phyloP scores from a whole-genome alignment of 352 stramenopile genomes.

The Aphanomyces stellatus region DNA sequence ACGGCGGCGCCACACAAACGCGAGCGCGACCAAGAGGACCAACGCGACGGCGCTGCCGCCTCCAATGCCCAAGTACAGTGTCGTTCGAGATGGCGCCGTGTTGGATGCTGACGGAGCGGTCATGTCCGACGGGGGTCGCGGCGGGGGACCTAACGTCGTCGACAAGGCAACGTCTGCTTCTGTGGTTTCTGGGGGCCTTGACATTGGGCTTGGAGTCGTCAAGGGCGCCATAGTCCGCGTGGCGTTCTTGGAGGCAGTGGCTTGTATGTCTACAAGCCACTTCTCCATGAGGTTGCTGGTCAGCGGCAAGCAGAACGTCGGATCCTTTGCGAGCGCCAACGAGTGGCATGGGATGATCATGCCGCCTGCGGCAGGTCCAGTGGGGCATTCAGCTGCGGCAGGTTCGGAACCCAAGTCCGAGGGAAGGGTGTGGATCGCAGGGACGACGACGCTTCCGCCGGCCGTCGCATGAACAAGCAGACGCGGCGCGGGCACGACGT shows the following conservation, averaged over 20 bases:
- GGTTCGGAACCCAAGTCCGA: not conserved
- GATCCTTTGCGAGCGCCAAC: not conserved
- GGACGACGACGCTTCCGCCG: not conserved
- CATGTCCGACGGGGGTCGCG: too few relatives aligned
- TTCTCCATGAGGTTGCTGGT: not conserved
- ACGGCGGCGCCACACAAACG: not conserved
- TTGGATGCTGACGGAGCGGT: not conserved
- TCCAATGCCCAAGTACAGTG: not conserved
- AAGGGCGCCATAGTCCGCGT: not conserved
- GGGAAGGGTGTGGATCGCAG: slow-evolving; percentile 1
- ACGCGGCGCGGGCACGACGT: not conserved
- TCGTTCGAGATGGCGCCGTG: not conserved
- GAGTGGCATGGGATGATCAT: slow-evolving; percentile 2
- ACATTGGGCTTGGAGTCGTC: not conserved
- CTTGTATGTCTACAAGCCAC: not conserved
- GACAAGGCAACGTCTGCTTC: not conserved
- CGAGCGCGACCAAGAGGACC: not conserved
- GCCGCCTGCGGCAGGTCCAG: not conserved
- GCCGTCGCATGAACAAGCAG: not conserved
- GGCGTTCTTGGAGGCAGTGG: not conserved
- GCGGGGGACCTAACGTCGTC: not conserved
- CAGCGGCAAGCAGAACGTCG: not conserved
- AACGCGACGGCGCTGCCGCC: not conserved
- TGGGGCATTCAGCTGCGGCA: not conserved
- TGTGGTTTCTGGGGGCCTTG: too few relatives aligned